These are phyloP conservation scores for Pyrus pyrifolia DNA, from an alignment of 306 rosid species.

Conservation along the genomic window DNA sequence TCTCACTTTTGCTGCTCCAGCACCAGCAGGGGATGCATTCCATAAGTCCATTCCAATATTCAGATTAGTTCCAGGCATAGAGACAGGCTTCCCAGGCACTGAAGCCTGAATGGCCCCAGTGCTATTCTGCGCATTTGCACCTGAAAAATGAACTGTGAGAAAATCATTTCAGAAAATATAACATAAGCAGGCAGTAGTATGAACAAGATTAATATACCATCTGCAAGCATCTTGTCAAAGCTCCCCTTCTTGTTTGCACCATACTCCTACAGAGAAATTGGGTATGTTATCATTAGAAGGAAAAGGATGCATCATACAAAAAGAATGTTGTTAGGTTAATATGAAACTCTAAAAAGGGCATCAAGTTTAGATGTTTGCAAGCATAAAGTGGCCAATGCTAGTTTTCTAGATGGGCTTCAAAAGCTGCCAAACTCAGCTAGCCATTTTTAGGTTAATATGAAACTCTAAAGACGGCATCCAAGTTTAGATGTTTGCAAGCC, in stretches of 20 bases:
- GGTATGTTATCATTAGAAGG: not conserved
- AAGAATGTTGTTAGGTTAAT: not conserved
- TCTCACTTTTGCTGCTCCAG: conserved; percentile 61
- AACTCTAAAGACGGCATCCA: not conserved
- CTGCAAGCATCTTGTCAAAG: conserved; percentile 93
- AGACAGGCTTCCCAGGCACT: conserved; percentile 62
- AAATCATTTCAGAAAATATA: conserved; percentile 6
- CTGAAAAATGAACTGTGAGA: conserved; percentile 32
- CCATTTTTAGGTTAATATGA: not conserved
- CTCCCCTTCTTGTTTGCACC: conserved; percentile 68
- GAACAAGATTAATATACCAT: conserved; percentile 47
- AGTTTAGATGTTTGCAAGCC: not conserved
- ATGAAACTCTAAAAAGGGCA: not conserved
- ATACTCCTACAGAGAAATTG: conserved; percentile 47
- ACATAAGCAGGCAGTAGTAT: not conserved
- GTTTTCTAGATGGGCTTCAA: not conserved
- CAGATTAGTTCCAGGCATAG: conserved; percentile 69
- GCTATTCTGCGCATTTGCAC: conserved; percentile 75
- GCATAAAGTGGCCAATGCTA: not conserved
- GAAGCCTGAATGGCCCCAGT: conserved; percentile 18
- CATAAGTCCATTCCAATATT: conserved; percentile 95
- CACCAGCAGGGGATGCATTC: conserved; percentile 56
- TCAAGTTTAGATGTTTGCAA: not conserved
- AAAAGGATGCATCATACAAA: not conserved
- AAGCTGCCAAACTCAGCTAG: not conserved